Evolutionary conservation across 2,329 filamentous ascomycete species (phyloP).

Genomic region (Penicillium janthinellum): DNA sequence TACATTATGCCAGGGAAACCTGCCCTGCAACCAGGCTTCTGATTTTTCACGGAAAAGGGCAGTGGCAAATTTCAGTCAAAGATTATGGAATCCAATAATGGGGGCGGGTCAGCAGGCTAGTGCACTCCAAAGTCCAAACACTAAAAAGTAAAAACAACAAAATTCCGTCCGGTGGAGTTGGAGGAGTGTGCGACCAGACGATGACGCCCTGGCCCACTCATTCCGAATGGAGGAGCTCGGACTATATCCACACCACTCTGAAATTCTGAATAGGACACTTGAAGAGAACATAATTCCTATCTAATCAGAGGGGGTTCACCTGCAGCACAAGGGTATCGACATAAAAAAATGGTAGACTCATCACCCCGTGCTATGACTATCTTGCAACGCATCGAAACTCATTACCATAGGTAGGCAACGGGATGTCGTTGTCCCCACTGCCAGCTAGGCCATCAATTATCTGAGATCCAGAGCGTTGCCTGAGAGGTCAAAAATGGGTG

Average conservation of each 20-base stretch:
- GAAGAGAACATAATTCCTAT: too few species aligned
- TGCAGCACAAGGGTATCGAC: background rate
- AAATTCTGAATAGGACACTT: too few species aligned
- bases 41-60: background rate
- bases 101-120: background rate
- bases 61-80: constrained; percentile 1
- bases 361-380: background rate
- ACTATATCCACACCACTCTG: background rate
- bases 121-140: too few species aligned
- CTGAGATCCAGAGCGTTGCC: background rate
- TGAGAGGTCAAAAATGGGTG: background rate
- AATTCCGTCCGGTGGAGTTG: background rate
- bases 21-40: background rate
- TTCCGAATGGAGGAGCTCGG: background rate
- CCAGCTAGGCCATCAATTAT: background rate
- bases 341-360: background rate
- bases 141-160: background rate
- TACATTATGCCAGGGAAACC: background rate
- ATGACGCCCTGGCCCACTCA: background rate
- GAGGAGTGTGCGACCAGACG: background rate
- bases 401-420: background rate
- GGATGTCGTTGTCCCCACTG: background rate
- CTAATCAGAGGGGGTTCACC: too few species aligned
- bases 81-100: background rate
- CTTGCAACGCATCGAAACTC: background rate